Evolutionary conservation across 257 asterid species (phyloP).

Genomic region (Rehmannia glutinosa): DNA sequence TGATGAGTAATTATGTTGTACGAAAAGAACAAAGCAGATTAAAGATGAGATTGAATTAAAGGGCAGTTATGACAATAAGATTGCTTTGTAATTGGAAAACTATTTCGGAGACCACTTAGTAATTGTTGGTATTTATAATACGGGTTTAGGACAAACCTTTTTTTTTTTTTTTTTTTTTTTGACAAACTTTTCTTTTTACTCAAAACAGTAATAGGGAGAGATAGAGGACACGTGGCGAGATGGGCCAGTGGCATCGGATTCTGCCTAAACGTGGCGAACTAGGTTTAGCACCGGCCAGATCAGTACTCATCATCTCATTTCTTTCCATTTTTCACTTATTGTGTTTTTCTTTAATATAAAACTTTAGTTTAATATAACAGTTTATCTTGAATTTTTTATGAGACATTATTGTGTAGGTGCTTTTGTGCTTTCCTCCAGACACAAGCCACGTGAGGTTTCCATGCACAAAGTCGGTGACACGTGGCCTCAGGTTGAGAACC

Average conservation of each 20-base stretch:
- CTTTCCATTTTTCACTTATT: not conserved
- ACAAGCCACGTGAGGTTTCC: conserved; percentile 43
- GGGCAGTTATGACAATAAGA: not conserved
- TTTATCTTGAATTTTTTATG: not conserved
- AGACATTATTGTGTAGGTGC: not conserved
- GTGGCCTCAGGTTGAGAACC: not conserved
- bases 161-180: not conserved
- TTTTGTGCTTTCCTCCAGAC: conserved; percentile 27
- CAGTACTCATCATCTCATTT: not conserved
- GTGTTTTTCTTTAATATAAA: not conserved
- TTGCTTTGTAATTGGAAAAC: conserved; percentile 8
- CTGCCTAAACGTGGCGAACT: conserved; percentile 31
- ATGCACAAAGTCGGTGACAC: conserved; percentile 41
- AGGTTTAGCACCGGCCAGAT: conserved; percentile 49
- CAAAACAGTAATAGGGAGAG: not conserved
- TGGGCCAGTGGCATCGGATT: conserved; percentile 28
- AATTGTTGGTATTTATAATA: not conserved
- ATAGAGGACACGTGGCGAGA: conserved; percentile 36
- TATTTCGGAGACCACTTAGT: not conserved
- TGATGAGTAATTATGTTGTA: not conserved
- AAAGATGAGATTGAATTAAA: not conserved
- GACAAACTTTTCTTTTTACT: not conserved
- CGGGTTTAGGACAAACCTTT: not conserved
- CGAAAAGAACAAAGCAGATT: not conserved
- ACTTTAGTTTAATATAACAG: not conserved